A percentile compares a stretch with the other conserved stretches of the same genome.
These are phyloP conservation scores for Chenopodium suecicum DNA, from an alignment of 148 eudicot genomes.

Conservation along the genomic window DNA sequence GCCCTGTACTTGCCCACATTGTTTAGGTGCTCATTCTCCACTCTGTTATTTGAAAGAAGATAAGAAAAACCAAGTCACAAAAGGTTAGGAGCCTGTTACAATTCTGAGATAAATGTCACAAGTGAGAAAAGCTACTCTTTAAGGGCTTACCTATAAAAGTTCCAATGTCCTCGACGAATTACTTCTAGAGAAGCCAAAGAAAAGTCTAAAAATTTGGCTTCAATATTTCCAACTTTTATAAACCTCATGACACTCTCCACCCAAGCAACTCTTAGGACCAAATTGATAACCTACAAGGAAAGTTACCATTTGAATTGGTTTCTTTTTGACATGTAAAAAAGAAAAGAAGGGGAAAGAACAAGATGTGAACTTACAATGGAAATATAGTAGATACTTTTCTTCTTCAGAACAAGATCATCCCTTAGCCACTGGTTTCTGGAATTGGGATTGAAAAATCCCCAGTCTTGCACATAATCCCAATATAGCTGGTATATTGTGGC, in stretches of 20 bases:
- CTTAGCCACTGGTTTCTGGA: constrained; percentile 80
- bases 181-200: constrained; percentile 90
- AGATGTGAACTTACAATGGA: constrained; percentile 63
- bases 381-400: constrained; percentile 68
- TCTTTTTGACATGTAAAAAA: not conserved
- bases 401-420: constrained; percentile 80
- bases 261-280: constrained; percentile 82
- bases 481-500: constrained; percentile 90
- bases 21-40: constrained; percentile 93
- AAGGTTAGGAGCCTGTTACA: not conserved
- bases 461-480: constrained; percentile 96
- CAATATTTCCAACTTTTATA: constrained; percentile 42
- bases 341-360: not conserved
- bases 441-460: constrained; percentile 71
- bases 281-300: constrained; percentile 58
- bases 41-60: constrained; percentile 35
- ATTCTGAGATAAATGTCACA: not conserved
- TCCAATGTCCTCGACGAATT: constrained; percentile 98
- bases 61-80: not conserved
- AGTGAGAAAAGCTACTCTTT: not conserved
- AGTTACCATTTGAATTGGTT: not conserved
- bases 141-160: constrained; percentile 73
- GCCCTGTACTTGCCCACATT: constrained; percentile 89
- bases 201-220: constrained; percentile 68
- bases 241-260: constrained; percentile 71